phyloP scores from a whole-genome alignment of 257 asterid species.

The Solanum microdontum region DNA sequence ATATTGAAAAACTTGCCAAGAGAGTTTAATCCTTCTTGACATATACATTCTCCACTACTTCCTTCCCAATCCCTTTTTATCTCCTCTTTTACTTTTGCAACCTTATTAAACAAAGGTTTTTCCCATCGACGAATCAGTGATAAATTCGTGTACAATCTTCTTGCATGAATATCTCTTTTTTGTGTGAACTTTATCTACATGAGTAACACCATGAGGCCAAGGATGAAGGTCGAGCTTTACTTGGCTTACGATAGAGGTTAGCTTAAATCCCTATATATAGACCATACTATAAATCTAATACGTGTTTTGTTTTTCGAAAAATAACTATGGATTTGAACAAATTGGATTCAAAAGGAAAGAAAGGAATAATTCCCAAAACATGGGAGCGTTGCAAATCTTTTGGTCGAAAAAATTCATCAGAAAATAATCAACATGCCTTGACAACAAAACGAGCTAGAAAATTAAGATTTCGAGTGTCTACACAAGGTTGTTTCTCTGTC shows the following conservation, averaged over 20 bases:
- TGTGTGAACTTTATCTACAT: slow-evolving; percentile 2
- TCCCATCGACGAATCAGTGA: not conserved
- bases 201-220: slow-evolving; percentile 51
- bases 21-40: not conserved
- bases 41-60: not conserved
- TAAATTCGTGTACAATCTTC: not conserved
- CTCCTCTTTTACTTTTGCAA: not conserved
- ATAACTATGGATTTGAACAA: slow-evolving; percentile 11
- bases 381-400: slow-evolving; percentile 51
- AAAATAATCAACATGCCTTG: not conserved
- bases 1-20: not conserved
- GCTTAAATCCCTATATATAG: not conserved
- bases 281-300: not conserved
- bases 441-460: slow-evolving; percentile 14
- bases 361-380: slow-evolving; percentile 38
- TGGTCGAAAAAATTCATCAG: slow-evolving; percentile 9
- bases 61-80: not conserved
- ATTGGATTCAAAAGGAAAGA: slow-evolving; percentile 14
- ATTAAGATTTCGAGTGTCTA: slow-evolving; percentile 6
- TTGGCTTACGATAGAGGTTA: slow-evolving; percentile 57
- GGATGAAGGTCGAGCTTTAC: slow-evolving; percentile 39
- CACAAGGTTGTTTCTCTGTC: slow-evolving; percentile 45
- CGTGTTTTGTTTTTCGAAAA: not conserved
- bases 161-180: not conserved
- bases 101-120: not conserved